A percentile compares a stretch with the other conserved stretches of the same genome.
Conservation (phyloP, 345 rosid species). For the Excoecaria agallocha region DNA sequence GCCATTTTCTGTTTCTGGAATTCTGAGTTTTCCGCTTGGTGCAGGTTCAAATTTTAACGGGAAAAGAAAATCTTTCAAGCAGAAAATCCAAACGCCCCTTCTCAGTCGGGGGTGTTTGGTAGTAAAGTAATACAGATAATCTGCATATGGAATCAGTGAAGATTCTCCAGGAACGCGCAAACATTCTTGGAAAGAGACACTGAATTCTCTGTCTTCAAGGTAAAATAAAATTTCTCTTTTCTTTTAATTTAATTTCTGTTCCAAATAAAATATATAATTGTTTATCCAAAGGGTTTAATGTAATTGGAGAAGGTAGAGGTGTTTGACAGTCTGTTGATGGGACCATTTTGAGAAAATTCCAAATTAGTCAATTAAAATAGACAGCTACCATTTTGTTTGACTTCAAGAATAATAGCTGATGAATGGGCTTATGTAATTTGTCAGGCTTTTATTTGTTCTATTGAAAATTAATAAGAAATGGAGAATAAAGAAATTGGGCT, state of each 20-base stretch:
- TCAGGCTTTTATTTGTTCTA: neutral
- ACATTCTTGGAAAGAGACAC: conserved; percentile 39
- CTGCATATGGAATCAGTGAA: conserved; percentile 32
- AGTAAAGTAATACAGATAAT: conserved; percentile 6
- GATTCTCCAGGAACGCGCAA: conserved; percentile 31
- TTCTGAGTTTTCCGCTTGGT: neutral
- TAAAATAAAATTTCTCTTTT: neutral
- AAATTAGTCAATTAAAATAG: conserved; percentile 30
- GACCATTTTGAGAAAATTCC: conserved; percentile 43
- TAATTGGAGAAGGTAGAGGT: conserved; percentile 20
- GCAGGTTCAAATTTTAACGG: neutral
- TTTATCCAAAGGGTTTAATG: conserved; percentile 8
- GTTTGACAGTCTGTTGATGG: conserved; percentile 52
- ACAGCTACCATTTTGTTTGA: conserved; percentile 29
- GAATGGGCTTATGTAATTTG: conserved; percentile 24
- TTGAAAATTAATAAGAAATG: neutral
- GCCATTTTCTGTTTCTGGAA: neutral
- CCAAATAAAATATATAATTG: neutral
- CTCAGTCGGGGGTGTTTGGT: neutral
- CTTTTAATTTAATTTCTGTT: neutral
- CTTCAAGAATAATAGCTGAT: conserved; percentile 18
- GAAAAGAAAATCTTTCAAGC: neutral
- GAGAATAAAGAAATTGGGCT: conserved; percentile 24
- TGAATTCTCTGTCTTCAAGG: conserved; percentile 31
- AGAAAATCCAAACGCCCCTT: conserved; percentile 2